Base-by-base conservation (phyloP, 352 stramenopile species). In the Globisporangium cederbergense region DNA sequence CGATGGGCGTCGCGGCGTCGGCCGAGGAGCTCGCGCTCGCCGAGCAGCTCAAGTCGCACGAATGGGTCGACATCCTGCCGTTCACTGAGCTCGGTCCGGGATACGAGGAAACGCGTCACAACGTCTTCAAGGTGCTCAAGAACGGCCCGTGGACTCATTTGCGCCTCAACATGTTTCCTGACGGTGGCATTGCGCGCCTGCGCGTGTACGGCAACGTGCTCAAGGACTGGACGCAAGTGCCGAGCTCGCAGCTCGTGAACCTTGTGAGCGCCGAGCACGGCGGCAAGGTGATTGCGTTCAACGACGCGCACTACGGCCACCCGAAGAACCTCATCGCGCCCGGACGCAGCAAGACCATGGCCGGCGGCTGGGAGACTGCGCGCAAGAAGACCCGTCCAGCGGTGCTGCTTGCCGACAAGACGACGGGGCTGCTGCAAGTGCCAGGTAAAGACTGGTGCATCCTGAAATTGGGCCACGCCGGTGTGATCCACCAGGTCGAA, bases 261-360 rank as follows among this genome's bases (percentile, higher is more conserved):
- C 70, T 98, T 2, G 94, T 95, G 10, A 87, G 81, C 30, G 71
- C 87, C 13, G 79, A 83, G 25, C 69, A 97, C 61, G 96, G 96
- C 22, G 93, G 95, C 3, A 74, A 81, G 2, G 94, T 95, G 25
- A 50, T 98, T 22, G 74, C 68, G 32, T 98, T 93, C 68, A 98
- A 95, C 51, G 95, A 99, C 67, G 91, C 94, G 42, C 95, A 98
- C 74, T 99, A 97, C 67, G 96, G 95, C 20, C 84, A 97, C 47
- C 93, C 96, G n/a, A 91, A 83, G 64, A 97, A 98, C 70, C 72
- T 99, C 38, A 83, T 98, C 38, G 77, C 85, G 18, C 82, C 89
- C 0, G 84, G 80, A 38, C 77, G 90, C 25, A 97, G 95, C 49
- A 83, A 86, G 47, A 94, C 87, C 59, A 98, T 98, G 94, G 90